Base-by-base conservation (phyloP, 2,329 filamentous ascomycete species). In the Penicillium sumatraense region DNA sequence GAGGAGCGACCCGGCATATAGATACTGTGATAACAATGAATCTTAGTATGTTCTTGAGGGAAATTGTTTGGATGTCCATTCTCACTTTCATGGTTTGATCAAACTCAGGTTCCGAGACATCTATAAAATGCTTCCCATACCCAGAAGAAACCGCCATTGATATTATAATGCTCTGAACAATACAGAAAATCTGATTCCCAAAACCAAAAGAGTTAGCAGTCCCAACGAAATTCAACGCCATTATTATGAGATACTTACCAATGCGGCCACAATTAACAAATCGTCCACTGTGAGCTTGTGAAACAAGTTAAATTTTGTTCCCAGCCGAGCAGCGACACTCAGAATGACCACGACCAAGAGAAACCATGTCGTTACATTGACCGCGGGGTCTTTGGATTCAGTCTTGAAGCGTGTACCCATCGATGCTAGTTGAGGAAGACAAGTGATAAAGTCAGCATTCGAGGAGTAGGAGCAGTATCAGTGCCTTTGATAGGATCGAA, bases 351-450 rank as follows among this genome's bases (percentile, higher is more conserved):
- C 54, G 21, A 66, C 62, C 20, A 66, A 42, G 9, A 68, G 53
- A 20, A 65, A 54, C 56, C 60, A 64, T 14, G 46, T 64, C 29
- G 55, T 57, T 38, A 65, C 58, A 54, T 60, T 66, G 33, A 66
- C 64, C 13, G 56, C 59, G 3, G 65, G 65, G 40, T 60, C 59
- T 52, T 57, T 53, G 10, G 56, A 62, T 33, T 66, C 64, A 18
- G 49, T 45, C 29, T 57, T 56, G 31, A 65, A 68, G 44, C 65
- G 62, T 27, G 58, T 54, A n/a, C 58, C 60, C 60, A 62, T 62
- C 11, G 36, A 56, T 46, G 42, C 42, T 20, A 13, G 16, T 29
- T 18, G 26, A 14, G 1, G 10, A 27, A 20, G 42, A 9, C 4
- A 31, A 23, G 7, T 21, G 3, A 3, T 20, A 10, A 46, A 18